These are phyloP conservation scores for Verticillium klebahnii DNA, from an alignment of 2,329 filamentous ascomycete genomes.

Conservation along the genomic window DNA sequence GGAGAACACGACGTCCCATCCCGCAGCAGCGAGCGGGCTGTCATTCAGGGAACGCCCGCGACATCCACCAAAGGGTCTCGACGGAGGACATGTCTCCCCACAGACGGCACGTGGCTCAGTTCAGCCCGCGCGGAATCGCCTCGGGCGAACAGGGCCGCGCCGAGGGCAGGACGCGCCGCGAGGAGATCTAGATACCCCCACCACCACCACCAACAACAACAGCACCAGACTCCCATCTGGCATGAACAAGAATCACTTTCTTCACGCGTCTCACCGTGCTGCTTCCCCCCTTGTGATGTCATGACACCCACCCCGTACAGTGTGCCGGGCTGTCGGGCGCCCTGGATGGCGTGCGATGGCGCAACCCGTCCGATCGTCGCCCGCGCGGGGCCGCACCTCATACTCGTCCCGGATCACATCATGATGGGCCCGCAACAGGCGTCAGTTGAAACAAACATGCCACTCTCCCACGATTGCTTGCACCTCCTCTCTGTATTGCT, in stretches of 20 bases:
- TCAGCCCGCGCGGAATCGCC: not conserved
- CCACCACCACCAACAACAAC: not conserved
- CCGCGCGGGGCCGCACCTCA: not conserved
- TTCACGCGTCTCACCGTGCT: not conserved
- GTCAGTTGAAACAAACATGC: not conserved
- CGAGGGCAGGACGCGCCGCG: not conserved
- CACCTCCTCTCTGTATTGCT: not conserved
- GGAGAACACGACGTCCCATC: not conserved
- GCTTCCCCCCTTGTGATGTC: not conserved
- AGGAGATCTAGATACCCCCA: not conserved
- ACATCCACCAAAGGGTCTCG: not conserved
- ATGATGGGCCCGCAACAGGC: not conserved
- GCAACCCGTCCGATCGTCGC: not conserved
- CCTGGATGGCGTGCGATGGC: slow-evolving; percentile 1
- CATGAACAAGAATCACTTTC: too few species aligned
- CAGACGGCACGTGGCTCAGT: not conserved
- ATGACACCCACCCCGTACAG: not conserved
- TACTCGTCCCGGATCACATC: not conserved
- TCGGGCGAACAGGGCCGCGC: not conserved
- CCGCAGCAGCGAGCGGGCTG: not conserved
- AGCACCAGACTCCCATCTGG: not conserved
- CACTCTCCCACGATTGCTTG: too few species aligned
- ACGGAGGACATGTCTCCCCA: not conserved
- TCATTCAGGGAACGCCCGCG: too few species aligned
- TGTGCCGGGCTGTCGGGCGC: not conserved